Conservation (phyloP, 2,329 filamentous ascomycete species). For the Beauveria sp. region DNA sequence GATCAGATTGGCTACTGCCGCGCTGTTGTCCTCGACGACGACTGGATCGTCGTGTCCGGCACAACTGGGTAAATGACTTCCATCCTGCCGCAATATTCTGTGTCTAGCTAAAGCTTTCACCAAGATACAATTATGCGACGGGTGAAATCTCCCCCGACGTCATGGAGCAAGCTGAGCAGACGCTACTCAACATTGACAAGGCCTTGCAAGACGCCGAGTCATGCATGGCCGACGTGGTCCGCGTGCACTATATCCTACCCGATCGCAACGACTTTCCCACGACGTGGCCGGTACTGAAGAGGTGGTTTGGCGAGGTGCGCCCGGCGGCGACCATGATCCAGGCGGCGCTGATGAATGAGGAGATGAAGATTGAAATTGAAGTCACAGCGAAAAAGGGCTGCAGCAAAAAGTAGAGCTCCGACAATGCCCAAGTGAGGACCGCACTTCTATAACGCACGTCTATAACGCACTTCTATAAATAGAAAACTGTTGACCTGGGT, state of each 20-base stretch:
- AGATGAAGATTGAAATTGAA: slow-evolving; percentile 38
- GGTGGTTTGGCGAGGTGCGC: slow-evolving; percentile 41
- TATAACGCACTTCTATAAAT: no score
- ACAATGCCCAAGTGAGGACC: not conserved
- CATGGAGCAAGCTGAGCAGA: slow-evolving; percentile 42
- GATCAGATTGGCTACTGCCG: slow-evolving; percentile 46
- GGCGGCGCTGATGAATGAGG: slow-evolving; percentile 42
- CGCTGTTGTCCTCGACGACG: slow-evolving; percentile 41
- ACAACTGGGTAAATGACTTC: slow-evolving; percentile 39
- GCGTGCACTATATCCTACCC: slow-evolving; percentile 45
- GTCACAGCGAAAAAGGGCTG: slow-evolving; percentile 30
- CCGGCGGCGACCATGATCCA: slow-evolving; percentile 49
- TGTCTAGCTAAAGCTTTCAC: not conserved
- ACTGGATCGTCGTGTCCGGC: slow-evolving; percentile 44
- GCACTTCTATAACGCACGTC: no score
- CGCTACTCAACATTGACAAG: slow-evolving; percentile 37
- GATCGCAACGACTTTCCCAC: slow-evolving; percentile 37
- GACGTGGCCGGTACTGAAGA: slow-evolving; percentile 42
- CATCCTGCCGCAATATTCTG: not conserved
- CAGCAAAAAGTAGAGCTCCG: not conserved
- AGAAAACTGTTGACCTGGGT: not conserved
- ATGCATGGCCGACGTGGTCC: slow-evolving; percentile 38
- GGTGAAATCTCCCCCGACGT: slow-evolving; percentile 37
- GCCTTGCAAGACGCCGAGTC: slow-evolving; percentile 38
- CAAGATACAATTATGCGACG: slow-evolving; percentile 43